Percentiles rank a stretch among this genome's conserved stretches.
These are phyloP conservation scores for Mortierella antarctica DNA, from an alignment of 192 early-diverging fungal species.

Conservation along the genomic window DNA sequence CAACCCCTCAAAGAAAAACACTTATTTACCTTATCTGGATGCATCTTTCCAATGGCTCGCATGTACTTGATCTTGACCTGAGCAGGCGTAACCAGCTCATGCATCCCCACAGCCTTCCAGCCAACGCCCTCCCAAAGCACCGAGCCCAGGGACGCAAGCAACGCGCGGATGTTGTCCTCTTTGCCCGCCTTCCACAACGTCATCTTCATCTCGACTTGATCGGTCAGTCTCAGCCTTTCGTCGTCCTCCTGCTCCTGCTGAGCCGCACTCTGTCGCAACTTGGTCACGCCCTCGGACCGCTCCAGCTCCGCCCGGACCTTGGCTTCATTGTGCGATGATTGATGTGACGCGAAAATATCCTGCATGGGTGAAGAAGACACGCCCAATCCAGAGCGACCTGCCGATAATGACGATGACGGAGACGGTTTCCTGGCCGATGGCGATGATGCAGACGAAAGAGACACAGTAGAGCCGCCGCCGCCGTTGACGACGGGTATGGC, in stretches of 20 bases:
- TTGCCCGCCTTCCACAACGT: slow-evolving; percentile 86
- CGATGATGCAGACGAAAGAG: background rate
- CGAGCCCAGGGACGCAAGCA: slow-evolving; percentile 82
- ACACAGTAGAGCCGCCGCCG: background rate
- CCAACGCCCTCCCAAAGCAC: slow-evolving; percentile 82
- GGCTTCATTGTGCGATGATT: slow-evolving; percentile 18
- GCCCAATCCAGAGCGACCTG: background rate
- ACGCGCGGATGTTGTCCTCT: slow-evolving; percentile 89
- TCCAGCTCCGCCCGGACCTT: slow-evolving; percentile 26
- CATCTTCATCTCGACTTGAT: slow-evolving; percentile 83
- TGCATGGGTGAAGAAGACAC: slow-evolving; percentile 31
- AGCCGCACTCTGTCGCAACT: slow-evolving; percentile 78
- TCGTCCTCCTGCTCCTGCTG: slow-evolving; percentile 81
- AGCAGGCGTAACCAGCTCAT: slow-evolving; percentile 84
- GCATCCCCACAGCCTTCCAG: slow-evolving; percentile 82
- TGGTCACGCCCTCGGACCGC: slow-evolving; percentile 64
- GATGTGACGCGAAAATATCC: slow-evolving; percentile 34
- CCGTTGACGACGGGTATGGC: slow-evolving; percentile 41
- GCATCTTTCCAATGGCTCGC: slow-evolving; percentile 90
- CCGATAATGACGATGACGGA: slow-evolving; percentile 1
- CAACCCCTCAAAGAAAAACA: background rate
- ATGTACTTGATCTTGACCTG: slow-evolving; percentile 95
- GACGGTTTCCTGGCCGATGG: slow-evolving; percentile 1
- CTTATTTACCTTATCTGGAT: slow-evolving; percentile 89
- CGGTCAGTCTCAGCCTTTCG: slow-evolving; percentile 76